phyloP scores from a whole-genome alignment of 495 filamentous ascomycete species.

The Hypomontagnella monticulosa region DNA sequence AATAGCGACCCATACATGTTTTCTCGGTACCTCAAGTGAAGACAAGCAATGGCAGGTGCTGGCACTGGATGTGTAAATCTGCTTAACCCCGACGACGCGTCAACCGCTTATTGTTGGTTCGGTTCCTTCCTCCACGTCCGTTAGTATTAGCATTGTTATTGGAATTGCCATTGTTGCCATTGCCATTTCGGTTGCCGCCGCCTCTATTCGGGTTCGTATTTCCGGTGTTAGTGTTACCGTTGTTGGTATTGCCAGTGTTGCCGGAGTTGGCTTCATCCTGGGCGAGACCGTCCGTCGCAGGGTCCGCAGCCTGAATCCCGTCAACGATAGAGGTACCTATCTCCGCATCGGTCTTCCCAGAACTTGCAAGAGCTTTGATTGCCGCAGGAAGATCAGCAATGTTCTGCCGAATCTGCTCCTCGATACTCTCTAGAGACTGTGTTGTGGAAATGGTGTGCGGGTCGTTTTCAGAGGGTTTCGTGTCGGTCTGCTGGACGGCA shows the following conservation, averaged over 20 bases:
- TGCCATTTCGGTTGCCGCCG: constrained; percentile 1
- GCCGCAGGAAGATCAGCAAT: constrained; percentile 50
- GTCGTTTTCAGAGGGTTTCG: constrained; percentile 47
- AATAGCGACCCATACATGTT: too few species aligned
- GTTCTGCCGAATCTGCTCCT: constrained; percentile 47
- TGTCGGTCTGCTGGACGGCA: constrained; percentile 56
- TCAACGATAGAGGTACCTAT: constrained; percentile 28
- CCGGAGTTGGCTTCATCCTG: not conserved
- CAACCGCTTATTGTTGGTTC: not conserved
- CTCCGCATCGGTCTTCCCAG: constrained; percentile 13
- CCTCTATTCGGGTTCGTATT: not conserved
- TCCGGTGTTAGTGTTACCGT: not conserved
- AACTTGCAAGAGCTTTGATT: constrained; percentile 41
- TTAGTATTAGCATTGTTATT: constrained; percentile 7
- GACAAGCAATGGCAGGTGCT: too few species aligned
- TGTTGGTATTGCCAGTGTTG: too few species aligned
- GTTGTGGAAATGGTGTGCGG: constrained; percentile 47
- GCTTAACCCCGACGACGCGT: not conserved
- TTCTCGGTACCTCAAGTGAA: too few species aligned
- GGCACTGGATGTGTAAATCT: too few species aligned
- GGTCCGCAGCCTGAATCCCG: constrained; percentile 27
- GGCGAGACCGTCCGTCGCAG: constrained; percentile 19
- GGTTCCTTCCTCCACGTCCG: not conserved
- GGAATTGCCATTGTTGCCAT: constrained; percentile 1
- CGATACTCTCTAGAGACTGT: constrained; percentile 42